phyloP scores from a whole-genome alignment of 371 early-diverging fungal species.

The Sporodiniella umbellata region DNA sequence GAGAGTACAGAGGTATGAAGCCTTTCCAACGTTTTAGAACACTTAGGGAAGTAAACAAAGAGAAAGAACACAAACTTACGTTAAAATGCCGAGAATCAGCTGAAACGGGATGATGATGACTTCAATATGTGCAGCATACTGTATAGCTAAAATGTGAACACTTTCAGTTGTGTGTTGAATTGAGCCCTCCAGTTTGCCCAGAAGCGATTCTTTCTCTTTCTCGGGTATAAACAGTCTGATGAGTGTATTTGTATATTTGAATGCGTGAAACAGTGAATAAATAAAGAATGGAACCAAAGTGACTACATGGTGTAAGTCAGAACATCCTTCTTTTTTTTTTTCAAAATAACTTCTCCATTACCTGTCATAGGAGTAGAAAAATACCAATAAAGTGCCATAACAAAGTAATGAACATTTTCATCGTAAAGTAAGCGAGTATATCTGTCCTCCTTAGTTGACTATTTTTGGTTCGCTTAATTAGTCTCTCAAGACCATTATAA shows the following conservation, averaged over 20 bases:
- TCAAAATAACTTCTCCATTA: constrained; percentile 21
- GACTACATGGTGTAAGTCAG: constrained; percentile 44
- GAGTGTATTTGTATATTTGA: constrained; percentile 66
- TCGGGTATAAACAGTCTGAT: constrained; percentile 62
- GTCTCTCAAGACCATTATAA: background rate
- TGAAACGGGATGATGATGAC: constrained; percentile 70
- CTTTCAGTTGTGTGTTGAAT: constrained; percentile 59
- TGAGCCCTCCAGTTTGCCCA: constrained; percentile 26
- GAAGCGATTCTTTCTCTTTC: constrained; percentile 33
- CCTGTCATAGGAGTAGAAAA: constrained; percentile 69
- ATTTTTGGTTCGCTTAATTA: too few species aligned
- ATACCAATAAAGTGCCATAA: constrained; percentile 81
- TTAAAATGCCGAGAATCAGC: constrained; percentile 58
- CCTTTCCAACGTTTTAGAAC: too few species aligned
- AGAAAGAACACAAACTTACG: constrained; percentile 29
- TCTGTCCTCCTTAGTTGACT: constrained; percentile 1
- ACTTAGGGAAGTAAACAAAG: constrained; percentile 6
- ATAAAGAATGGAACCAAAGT: constrained; percentile 77
- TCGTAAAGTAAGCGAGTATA: constrained; percentile 55
- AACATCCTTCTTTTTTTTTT: background rate
- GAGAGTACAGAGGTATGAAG: constrained; percentile 74
- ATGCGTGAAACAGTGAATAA: constrained; percentile 80
- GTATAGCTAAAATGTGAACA: constrained; percentile 68
- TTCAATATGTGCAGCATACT: constrained; percentile 75
- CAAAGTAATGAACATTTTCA: constrained; percentile 87